phyloP scores from a whole-genome alignment of 202 grass and related monocot genomes.

The Miscanthus sacchariflorus region DNA sequence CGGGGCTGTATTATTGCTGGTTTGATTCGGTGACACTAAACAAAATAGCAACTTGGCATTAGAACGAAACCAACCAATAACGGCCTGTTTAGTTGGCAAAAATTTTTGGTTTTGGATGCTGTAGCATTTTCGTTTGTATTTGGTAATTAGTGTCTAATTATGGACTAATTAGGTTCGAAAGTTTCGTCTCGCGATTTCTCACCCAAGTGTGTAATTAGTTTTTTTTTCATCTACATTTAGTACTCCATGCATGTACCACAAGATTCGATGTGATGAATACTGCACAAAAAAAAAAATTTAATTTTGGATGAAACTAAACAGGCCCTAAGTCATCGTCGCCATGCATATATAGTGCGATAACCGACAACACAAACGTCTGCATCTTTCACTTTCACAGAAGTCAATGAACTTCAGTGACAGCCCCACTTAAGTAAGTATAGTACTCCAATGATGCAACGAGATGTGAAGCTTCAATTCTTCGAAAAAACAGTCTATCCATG shows the following conservation, averaged over 20 bases:
- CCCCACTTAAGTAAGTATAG: neutral
- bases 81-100: too few species aligned
- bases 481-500: neutral
- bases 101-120: too few species aligned
- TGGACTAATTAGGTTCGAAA: too few species aligned
- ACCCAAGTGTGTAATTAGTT: too few species aligned
- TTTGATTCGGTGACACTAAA: neutral
- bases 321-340: neutral
- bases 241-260: too few species aligned
- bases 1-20: neutral
- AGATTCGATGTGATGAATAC: too few species aligned
- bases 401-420: constrained; percentile 34
- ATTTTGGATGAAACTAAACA: too few species aligned
- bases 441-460: neutral
- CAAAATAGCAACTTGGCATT: neutral
- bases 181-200: too few species aligned
- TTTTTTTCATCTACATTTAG: too few species aligned
- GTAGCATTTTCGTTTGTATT: too few species aligned
- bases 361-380: neutral
- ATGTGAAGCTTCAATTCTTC: neutral
- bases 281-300: too few species aligned
- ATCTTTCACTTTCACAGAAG: constrained; percentile 27
- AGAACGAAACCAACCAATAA: neutral
- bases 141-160: too few species aligned
- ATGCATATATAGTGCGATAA: neutral